Evolutionary conservation across 1,284 basidiomycete genomes (phyloP).

Genomic region (Malassezia caprae): DNA sequence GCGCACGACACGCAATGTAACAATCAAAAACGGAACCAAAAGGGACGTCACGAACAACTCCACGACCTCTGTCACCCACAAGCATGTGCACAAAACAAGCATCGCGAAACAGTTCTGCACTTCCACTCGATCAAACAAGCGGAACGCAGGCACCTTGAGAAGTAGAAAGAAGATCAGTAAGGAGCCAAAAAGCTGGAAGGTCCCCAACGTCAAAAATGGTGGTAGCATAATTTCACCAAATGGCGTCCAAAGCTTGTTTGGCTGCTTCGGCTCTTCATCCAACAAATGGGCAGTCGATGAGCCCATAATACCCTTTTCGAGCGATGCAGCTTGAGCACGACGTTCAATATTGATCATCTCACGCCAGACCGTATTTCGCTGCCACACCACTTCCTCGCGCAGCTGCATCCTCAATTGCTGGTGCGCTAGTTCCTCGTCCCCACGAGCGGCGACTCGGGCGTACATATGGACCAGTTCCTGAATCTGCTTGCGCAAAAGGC

Average conservation of each 20-base stretch:
- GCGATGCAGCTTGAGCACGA: slow-evolving; percentile 41
- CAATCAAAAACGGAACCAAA: slow-evolving; percentile 77
- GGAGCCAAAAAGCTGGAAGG: slow-evolving; percentile 38
- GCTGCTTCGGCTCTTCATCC: slow-evolving; percentile 1
- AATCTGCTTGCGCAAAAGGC: slow-evolving; percentile 57
- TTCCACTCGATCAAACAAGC: slow-evolving; percentile 56
- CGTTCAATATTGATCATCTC: slow-evolving; percentile 90
- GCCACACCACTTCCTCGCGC: slow-evolving; percentile 80
- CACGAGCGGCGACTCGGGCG: slow-evolving; percentile 71
- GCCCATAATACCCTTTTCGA: slow-evolving; percentile 41
- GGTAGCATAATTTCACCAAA: slow-evolving; percentile 29
- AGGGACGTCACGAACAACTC: slow-evolving; percentile 92
- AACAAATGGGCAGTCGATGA: slow-evolving; percentile 11
- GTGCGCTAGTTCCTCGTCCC: slow-evolving; percentile 62
- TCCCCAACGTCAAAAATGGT: slow-evolving; percentile 35
- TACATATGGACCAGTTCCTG: slow-evolving; percentile 64
- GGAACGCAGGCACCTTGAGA: slow-evolving; percentile 40
- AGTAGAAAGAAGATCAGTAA: slow-evolving; percentile 34
- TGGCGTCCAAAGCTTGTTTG: slow-evolving; percentile 22
- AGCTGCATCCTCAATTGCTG: slow-evolving; percentile 78
- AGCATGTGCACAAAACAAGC: slow-evolving; percentile 76
- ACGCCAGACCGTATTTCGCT: slow-evolving; percentile 89
- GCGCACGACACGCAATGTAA: slow-evolving; percentile 72
- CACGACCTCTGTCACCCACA: slow-evolving; percentile 97
- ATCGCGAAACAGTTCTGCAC: slow-evolving; percentile 87